phyloP scores from a whole-genome alignment of 768 basidiomycete species.

The Cantharellus anzutake region DNA sequence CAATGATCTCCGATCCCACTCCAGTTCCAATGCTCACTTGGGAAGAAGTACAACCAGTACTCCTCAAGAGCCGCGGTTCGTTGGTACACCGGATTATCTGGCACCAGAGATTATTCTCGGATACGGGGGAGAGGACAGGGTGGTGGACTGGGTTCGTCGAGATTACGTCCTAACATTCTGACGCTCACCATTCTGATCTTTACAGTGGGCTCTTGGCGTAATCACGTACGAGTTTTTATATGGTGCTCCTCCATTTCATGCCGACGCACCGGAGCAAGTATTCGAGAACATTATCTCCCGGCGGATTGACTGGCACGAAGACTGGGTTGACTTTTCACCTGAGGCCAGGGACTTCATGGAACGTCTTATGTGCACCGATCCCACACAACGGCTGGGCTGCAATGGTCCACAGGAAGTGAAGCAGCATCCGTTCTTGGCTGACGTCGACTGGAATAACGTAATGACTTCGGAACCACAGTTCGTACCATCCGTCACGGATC shows the following conservation, averaged over 20 bases:
- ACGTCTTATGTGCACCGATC: conserved; percentile 64
- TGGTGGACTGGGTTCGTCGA: conserved; percentile 83
- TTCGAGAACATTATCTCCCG: conserved; percentile 97
- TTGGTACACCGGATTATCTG: conserved; percentile 94
- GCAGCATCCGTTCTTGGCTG: conserved; percentile 73
- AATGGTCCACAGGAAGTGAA: conserved; percentile 87
- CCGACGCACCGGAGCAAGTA: conserved; percentile 89
- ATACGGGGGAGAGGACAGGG: conserved; percentile 81
- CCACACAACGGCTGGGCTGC: conserved; percentile 59
- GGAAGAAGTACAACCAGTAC: conserved; percentile 24
- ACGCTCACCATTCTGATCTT: neutral
- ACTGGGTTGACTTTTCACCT: conserved; percentile 67
- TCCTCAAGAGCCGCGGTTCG: conserved; percentile 81
- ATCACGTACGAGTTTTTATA: conserved; percentile 97
- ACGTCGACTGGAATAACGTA: conserved; percentile 86
- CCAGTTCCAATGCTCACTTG: conserved; percentile 30
- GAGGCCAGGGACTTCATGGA: conserved; percentile 86
- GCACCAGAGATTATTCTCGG: conserved; percentile 93
- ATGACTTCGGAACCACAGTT: conserved; percentile 81
- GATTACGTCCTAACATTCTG: conserved; percentile 6
- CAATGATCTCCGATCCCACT: conserved; percentile 65
- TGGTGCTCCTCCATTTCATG: conserved; percentile 94
- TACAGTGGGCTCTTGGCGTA: conserved; percentile 93
- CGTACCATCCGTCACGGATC: conserved; percentile 86
- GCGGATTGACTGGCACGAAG: conserved; percentile 89